Evolutionary conservation across 352 stramenopile genomes (phyloP).

Genomic region (Thalassiosira mediterranea): DNA sequence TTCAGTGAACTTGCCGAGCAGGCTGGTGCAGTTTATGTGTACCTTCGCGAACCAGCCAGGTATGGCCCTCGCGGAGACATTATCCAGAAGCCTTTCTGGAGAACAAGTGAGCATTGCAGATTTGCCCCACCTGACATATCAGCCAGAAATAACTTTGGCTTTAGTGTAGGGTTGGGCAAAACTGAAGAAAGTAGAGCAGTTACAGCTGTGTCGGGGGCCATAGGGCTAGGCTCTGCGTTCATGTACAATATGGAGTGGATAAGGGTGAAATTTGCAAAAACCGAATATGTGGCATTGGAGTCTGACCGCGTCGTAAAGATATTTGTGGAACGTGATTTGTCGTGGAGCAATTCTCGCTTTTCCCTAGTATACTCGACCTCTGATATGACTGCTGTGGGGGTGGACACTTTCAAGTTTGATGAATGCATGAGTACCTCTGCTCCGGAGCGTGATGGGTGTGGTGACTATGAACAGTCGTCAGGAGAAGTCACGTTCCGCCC

Average conservation of each 20-base stretch:
- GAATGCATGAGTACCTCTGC: conserved; percentile 53
- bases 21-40: conserved; percentile 76
- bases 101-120: conserved; percentile 60
- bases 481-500: conserved; percentile 90
- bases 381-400: conserved; percentile 83
- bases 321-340: conserved; percentile 69
- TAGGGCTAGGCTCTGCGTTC: conserved; percentile 89
- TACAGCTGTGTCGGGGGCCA: conserved; percentile 88
- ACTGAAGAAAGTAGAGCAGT: conserved; percentile 17
- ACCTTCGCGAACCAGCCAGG: conserved; percentile 46
- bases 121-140: conserved; percentile 64
- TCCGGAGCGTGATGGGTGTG: conserved; percentile 65
- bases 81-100: conserved; percentile 57
- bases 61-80: conserved; percentile 29
- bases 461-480: conserved; percentile 83
- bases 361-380: conserved; percentile 81
- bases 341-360: conserved; percentile 43
- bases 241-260: conserved; percentile 90
- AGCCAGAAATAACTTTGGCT: conserved; percentile 87
- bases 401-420: conserved; percentile 73
- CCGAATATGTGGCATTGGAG: conserved; percentile 90
- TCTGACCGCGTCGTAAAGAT: conserved; percentile 66
- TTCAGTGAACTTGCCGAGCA: conserved; percentile 54
- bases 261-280: conserved; percentile 68
- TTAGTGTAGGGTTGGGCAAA: conserved; percentile 82